phyloP scores from a whole-genome alignment of 2,329 filamentous ascomycete species.

The Pestalotiopsis sp. region DNA sequence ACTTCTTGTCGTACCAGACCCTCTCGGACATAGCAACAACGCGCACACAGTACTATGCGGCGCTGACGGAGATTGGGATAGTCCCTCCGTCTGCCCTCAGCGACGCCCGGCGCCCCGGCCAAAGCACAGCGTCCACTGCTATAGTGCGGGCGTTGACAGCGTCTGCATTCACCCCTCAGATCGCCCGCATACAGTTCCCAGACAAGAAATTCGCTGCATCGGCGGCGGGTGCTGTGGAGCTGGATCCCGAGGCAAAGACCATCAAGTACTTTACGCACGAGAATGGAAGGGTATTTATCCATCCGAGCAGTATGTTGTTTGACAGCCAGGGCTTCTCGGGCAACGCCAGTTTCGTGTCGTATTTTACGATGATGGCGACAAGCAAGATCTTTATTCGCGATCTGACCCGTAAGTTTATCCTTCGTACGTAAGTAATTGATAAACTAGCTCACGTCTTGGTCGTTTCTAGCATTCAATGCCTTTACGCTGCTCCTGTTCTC shows the following conservation, averaged over 20 bases:
- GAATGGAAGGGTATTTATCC: slow-evolving; percentile 87
- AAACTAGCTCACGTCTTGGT: background rate
- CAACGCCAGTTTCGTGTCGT: slow-evolving; percentile 78
- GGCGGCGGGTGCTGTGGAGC: slow-evolving; percentile 84
- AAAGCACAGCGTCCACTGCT: slow-evolving; percentile 35
- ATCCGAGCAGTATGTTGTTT: slow-evolving; percentile 87
- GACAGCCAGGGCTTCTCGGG: slow-evolving; percentile 77
- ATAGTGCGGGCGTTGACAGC: slow-evolving; percentile 73
- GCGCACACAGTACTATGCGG: slow-evolving; percentile 80
- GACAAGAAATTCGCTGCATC: slow-evolving; percentile 94
- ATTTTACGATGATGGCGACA: slow-evolving; percentile 91
- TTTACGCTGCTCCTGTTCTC: slow-evolving; percentile 89
- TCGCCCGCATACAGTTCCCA: slow-evolving; percentile 89
- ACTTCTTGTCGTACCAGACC: slow-evolving; percentile 83
- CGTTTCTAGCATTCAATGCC: slow-evolving; percentile 73
- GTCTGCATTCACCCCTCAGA: slow-evolving; percentile 79
- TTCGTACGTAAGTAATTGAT: too few species aligned
- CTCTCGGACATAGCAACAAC: slow-evolving; percentile 89
- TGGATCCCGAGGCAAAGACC: slow-evolving; percentile 88
- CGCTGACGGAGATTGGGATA: slow-evolving; percentile 85
- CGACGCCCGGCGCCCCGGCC: background rate
- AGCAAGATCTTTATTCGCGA: slow-evolving; percentile 92
- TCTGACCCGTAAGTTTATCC: slow-evolving; percentile 88
- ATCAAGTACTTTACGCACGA: slow-evolving; percentile 94
- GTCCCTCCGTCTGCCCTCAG: slow-evolving; percentile 43